Conservation (phyloP, 768 basidiomycete species). For the Rhodotorula toruloides region DNA sequence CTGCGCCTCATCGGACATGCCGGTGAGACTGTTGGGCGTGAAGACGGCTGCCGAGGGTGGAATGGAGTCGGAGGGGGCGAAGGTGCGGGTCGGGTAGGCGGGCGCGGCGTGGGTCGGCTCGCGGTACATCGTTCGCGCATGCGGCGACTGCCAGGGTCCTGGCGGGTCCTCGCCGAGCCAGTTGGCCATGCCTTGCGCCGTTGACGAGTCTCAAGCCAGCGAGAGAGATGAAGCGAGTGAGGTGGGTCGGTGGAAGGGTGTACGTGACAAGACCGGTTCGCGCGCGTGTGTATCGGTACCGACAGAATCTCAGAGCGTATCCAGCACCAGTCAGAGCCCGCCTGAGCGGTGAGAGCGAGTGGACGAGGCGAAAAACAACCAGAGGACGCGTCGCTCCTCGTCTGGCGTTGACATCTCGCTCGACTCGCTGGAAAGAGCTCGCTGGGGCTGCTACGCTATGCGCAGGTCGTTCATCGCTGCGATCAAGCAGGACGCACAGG, state of each 20-base stretch:
- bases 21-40: slow-evolving; percentile 7
- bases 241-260: background rate
- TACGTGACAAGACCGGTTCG: too few relatives aligned
- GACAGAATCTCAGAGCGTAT: too few relatives aligned
- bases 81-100: background rate
- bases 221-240: background rate
- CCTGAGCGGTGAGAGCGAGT: too few relatives aligned
- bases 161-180: slow-evolving; percentile 13
- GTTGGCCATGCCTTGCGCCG: background rate
- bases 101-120: background rate
- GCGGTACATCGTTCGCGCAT: slow-evolving; percentile 1
- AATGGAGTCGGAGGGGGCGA: background rate
- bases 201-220: background rate
- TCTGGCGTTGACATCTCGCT: background rate
- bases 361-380: too few relatives aligned
- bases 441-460: slow-evolving; percentile 3
- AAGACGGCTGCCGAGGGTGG: background rate
- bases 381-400: background rate
- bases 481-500: slow-evolving; percentile 8
- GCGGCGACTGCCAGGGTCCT: background rate
- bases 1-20: background rate
- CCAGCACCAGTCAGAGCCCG: background rate
- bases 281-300: too few relatives aligned
- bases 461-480: slow-evolving; percentile 17
- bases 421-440: background rate